phyloP scores from a whole-genome alignment of 352 stramenopile genomes.

The Globisporangium solare region DNA sequence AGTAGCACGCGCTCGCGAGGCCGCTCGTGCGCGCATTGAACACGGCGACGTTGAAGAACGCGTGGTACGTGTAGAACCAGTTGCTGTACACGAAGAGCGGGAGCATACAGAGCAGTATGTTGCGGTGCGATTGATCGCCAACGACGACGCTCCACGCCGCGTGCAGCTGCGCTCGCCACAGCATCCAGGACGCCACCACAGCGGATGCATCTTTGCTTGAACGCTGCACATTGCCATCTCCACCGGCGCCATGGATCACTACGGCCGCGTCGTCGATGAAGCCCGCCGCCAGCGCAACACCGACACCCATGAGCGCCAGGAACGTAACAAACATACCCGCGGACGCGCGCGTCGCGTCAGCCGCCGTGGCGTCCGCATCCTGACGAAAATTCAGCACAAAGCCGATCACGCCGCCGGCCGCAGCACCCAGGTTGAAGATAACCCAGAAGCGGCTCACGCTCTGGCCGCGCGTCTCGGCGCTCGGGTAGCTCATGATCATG shows the following conservation, averaged over 20 bases:
- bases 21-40: constrained; percentile 41
- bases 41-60: constrained; percentile 40
- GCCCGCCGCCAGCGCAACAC: constrained; percentile 33
- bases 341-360: constrained; percentile 9
- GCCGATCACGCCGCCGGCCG: constrained; percentile 52
- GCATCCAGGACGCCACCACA: constrained; percentile 1
- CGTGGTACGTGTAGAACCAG: constrained; percentile 67
- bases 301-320: constrained; percentile 43
- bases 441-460: constrained; percentile 75
- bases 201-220: background rate
- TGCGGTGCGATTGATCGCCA: background rate
- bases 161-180: background rate
- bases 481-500: constrained; percentile 62
- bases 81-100: constrained; percentile 59
- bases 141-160: constrained; percentile 4
- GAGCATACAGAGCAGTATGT: constrained; percentile 24
- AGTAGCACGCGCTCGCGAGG: constrained; percentile 36
- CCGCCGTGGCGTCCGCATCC: constrained; percentile 6
- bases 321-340: constrained; percentile 55
- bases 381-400: constrained; percentile 43
- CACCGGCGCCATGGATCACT: constrained; percentile 15
- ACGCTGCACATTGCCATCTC: background rate
- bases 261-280: constrained; percentile 25
- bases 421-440: constrained; percentile 75
- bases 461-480: constrained; percentile 29